These are phyloP conservation scores for Chlamydomonas reinhardtii DNA, from an alignment of 163 green algal species.

Conservation along the genomic window DNA sequence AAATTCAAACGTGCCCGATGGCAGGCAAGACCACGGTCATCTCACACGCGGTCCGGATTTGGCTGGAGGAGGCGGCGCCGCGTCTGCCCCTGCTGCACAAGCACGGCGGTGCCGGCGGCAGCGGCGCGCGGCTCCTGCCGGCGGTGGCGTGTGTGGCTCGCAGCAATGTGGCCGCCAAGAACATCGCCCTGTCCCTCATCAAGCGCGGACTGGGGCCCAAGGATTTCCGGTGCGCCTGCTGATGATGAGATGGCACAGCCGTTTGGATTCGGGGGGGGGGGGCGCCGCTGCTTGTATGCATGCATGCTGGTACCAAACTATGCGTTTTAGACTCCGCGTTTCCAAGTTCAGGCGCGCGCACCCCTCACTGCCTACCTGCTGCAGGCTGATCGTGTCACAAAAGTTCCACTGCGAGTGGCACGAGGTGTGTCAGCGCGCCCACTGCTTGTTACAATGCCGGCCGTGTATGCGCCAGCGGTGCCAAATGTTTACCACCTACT, in stretches of 20 bases:
- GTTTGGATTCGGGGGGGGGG: not conserved
- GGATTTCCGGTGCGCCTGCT: constrained; percentile 11
- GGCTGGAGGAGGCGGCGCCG: not conserved
- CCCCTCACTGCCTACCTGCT: not conserved
- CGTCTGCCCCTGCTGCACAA: not conserved
- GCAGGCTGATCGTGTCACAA: constrained; percentile 46
- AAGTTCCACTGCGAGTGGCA: constrained; percentile 51
- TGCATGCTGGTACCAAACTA: too few relatives aligned
- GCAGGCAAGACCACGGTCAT: constrained; percentile 51
- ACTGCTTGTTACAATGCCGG: too few relatives aligned
- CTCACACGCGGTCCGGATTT: constrained; percentile 23
- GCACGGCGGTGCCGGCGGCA: too few relatives aligned
- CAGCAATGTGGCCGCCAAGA: constrained; percentile 44
- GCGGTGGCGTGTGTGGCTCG: constrained; percentile 33
- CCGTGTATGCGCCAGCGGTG: too few relatives aligned
- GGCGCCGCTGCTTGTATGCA: too few relatives aligned
- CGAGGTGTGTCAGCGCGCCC: not conserved
- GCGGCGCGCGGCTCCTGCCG: not conserved
- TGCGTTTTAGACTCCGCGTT: too few relatives aligned
- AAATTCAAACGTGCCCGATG: too few relatives aligned
- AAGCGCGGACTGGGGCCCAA: constrained; percentile 12
- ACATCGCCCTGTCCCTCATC: constrained; percentile 31
- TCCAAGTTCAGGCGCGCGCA: too few relatives aligned
- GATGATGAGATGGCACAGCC: too few relatives aligned
- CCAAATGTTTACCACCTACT: too few relatives aligned